Conservation (phyloP, 805 yeast genomes). For the Alloascoidea africana region DNA sequence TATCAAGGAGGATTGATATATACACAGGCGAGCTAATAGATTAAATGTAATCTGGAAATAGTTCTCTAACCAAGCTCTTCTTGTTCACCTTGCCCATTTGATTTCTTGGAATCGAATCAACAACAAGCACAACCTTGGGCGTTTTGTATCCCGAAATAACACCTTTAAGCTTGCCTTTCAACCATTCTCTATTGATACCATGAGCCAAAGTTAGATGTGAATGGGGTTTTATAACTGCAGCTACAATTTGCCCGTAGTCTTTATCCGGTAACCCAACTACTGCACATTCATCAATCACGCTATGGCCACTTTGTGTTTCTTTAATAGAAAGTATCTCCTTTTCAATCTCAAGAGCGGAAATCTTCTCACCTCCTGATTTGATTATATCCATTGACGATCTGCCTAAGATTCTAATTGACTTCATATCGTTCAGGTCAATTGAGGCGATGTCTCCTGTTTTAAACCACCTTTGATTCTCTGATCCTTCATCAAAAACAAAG, state of each 20-base stretch:
- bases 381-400: conserved; percentile 21
- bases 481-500: conserved; percentile 25
- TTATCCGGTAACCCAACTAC: conserved; percentile 16
- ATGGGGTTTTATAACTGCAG: conserved; percentile 11
- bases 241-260: conserved; percentile 20
- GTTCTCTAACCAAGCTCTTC: conserved; percentile 13
- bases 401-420: conserved; percentile 23
- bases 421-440: conserved; percentile 26
- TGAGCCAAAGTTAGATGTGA: conserved; percentile 8
- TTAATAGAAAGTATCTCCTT: conserved; percentile 16
- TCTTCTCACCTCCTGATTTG: conserved; percentile 19
- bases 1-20: too few relatives aligned
- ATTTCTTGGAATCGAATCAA: conserved; percentile 17
- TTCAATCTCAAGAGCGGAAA: conserved; percentile 19
- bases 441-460: conserved; percentile 43
- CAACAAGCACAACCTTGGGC: conserved; percentile 15
- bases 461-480: conserved; percentile 26
- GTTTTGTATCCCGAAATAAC: conserved; percentile 16
- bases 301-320: too few relatives aligned
- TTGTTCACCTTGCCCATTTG: conserved; percentile 22
- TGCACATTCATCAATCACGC: conserved; percentile 15
- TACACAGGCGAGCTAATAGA: too few relatives aligned
- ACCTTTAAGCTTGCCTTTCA: conserved; percentile 12
- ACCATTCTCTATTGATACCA: conserved; percentile 6
- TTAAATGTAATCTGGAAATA: conserved; percentile 3